Evolutionary conservation across 164 flowering plant genomes (phyloP), one percentile per base, ranked within the genome.

Genomic region (Tetracentron sinense): DNA sequence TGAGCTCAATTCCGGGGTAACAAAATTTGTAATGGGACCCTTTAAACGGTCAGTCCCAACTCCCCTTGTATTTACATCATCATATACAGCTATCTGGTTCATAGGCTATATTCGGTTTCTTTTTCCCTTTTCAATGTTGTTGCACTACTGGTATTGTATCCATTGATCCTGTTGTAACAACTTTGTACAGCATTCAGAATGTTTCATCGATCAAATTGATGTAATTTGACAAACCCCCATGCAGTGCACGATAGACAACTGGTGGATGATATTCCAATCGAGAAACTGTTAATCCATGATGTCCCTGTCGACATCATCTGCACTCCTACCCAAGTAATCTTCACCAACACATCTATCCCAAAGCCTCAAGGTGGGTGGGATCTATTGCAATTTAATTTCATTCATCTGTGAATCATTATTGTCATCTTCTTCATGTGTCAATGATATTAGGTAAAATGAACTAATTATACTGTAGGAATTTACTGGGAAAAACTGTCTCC

Each of bases 401-500:
- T 22, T 49, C 47, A 33, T 31, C 17, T 19, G 19, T 10, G 26
- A 22, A 23, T 35, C 25, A 15, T 25, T 25, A 19, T 22, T 25
- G 23, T 44, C 46, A 55, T 25, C 1, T 21, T 27, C 19, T 19
- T 19, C 30, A 26, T 58, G 3, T 65, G 28, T 56, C 7, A 6
- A 44, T 14, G 38, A 27, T 62, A 50, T 23, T 49, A 17, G 26
- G 8, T 30, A 19, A 46, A 17, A 3, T 69, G 30, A 46, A 6
- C 29, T 49, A 15, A 51, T 31, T 63, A 25, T 26, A 23, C 8
- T 69, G 66, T 61, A 91, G 97, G 97, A 33, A 91, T 91, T 48
- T 91, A 88, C 69, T 91, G 97, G 96, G 92, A 91, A 58, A 85
- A 82, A 66, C 69, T 91, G 63, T 90, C 97, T 22, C 90, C 93